Percentiles rank a stretch among this genome's conserved stretches.
Conservation (phyloP, 805 yeast species). For the Ogataea methylovora region DNA sequence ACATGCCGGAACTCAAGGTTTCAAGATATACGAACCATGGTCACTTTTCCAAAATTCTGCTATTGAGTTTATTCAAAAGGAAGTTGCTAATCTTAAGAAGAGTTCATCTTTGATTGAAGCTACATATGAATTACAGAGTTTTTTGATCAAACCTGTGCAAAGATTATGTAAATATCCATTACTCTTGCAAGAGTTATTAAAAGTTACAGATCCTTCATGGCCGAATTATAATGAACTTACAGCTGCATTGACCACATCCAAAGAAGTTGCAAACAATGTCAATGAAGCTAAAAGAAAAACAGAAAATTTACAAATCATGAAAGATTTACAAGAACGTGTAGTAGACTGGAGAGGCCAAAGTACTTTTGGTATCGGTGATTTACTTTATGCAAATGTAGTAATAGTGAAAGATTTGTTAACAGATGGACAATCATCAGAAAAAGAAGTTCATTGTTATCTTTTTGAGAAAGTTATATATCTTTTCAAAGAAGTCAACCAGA, state of each 20-base stretch:
- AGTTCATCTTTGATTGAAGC: slow-evolving; percentile 64
- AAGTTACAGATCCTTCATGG: slow-evolving; percentile 46
- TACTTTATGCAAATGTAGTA: slow-evolving; percentile 67
- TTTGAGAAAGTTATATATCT: slow-evolving; percentile 63
- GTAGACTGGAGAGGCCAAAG: slow-evolving; percentile 91
- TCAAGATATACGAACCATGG: slow-evolving; percentile 90
- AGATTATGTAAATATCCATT: slow-evolving; percentile 93
- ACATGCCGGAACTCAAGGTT: slow-evolving; percentile 72
- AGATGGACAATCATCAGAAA: slow-evolving; percentile 56
- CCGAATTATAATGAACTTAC: slow-evolving; percentile 59
- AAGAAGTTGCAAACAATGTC: slow-evolving; percentile 77
- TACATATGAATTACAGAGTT: slow-evolving; percentile 82
- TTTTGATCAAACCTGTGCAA: slow-evolving; percentile 90
- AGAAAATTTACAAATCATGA: slow-evolving; percentile 70
- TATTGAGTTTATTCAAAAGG: slow-evolving; percentile 65
- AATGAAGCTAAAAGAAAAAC: slow-evolving; percentile 92
- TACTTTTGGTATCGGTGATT: slow-evolving; percentile 73
- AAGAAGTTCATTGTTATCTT: slow-evolving; percentile 82
- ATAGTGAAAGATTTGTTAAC: slow-evolving; percentile 51
- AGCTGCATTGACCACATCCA: slow-evolving; percentile 65
- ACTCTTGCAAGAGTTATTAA: slow-evolving; percentile 66
- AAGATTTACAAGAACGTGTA: slow-evolving; percentile 65
- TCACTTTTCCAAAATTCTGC: slow-evolving; percentile 87
- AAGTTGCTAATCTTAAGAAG: slow-evolving; percentile 46
- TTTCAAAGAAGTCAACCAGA: slow-evolving; percentile 52